These are phyloP conservation scores for Apocynum venetum DNA, from an alignment of 257 asterid species.

Conservation along the genomic window DNA sequence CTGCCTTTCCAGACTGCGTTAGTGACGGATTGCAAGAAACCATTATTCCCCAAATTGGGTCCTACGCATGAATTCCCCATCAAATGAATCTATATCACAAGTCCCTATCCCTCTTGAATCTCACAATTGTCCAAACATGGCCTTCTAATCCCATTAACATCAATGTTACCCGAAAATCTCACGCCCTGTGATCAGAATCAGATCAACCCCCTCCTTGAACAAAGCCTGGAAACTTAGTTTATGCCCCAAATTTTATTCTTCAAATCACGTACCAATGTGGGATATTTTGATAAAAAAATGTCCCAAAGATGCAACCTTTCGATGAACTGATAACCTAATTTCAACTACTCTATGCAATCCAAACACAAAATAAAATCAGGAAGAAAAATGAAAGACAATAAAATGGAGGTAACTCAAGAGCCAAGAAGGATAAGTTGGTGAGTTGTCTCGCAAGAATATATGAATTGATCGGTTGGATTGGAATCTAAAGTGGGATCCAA, in stretches of 20 bases:
- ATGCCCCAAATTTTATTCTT: background rate
- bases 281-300: background rate
- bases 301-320: background rate
- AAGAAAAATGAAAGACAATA: background rate
- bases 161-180: background rate
- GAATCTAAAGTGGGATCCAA: slow-evolving; percentile 11
- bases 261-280: background rate
- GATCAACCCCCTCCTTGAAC: slow-evolving; percentile 7
- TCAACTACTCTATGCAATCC: background rate
- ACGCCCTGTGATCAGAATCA: slow-evolving; percentile 8
- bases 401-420: background rate
- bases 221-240: background rate
- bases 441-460: slow-evolving; percentile 13
- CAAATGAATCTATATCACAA: slow-evolving; percentile 24
- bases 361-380: background rate
- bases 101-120: slow-evolving; percentile 29
- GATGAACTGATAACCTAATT: slow-evolving; percentile 5
- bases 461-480: slow-evolving; percentile 13
- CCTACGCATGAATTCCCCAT: slow-evolving; percentile 78
- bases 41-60: slow-evolving; percentile 65
- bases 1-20: slow-evolving; percentile 57
- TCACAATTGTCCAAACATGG: slow-evolving; percentile 19
- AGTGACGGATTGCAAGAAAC: slow-evolving; percentile 70
- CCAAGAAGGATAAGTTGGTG: background rate
- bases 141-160: slow-evolving; percentile 36